Percentiles rank a stretch among this genome's conserved stretches.
Conservation (phyloP, 208 protist genomes). For the Trypanosoma rangeli region DNA sequence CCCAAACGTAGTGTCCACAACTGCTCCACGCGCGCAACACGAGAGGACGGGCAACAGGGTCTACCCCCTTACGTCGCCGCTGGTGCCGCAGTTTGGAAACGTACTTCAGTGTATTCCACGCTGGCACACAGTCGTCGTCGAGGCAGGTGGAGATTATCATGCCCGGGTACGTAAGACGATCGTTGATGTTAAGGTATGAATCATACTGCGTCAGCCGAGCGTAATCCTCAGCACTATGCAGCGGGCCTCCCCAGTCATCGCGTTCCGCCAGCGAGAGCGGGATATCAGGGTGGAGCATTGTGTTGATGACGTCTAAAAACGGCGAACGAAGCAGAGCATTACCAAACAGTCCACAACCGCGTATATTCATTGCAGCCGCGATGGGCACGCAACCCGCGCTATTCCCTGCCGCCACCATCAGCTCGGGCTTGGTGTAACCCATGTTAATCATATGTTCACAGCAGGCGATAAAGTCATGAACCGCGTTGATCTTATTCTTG, state of each 20-base stretch:
- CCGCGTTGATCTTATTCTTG: slow-evolving; percentile 86
- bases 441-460: slow-evolving; percentile 91
- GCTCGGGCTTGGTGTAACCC: slow-evolving; percentile 83
- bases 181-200: slow-evolving; percentile 92
- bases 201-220: slow-evolving; percentile 74
- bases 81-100: slow-evolving; percentile 84
- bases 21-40: slow-evolving; percentile 62
- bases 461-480: slow-evolving; percentile 92
- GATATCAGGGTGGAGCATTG: slow-evolving; percentile 90
- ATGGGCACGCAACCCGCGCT: slow-evolving; percentile 95
- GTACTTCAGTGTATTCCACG: slow-evolving; percentile 91
- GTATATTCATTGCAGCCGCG: slow-evolving; percentile 92
- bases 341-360: slow-evolving; percentile 81
- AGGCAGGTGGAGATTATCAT: slow-evolving; percentile 91
- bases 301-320: slow-evolving; percentile 94
- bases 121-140: slow-evolving; percentile 89
- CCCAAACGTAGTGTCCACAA: slow-evolving; percentile 87
- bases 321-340: slow-evolving; percentile 87
- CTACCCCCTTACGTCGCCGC: slow-evolving; percentile 60
- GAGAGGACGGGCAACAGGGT: slow-evolving; percentile 75
- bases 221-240: slow-evolving; percentile 69
- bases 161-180: slow-evolving; percentile 86
- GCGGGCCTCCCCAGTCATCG: slow-evolving; percentile 95
- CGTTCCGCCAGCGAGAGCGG: slow-evolving; percentile 90
- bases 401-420: slow-evolving; percentile 88